phyloP scores from a whole-genome alignment of 1,139 yeast species.

The Yamadazyma triangularis region DNA sequence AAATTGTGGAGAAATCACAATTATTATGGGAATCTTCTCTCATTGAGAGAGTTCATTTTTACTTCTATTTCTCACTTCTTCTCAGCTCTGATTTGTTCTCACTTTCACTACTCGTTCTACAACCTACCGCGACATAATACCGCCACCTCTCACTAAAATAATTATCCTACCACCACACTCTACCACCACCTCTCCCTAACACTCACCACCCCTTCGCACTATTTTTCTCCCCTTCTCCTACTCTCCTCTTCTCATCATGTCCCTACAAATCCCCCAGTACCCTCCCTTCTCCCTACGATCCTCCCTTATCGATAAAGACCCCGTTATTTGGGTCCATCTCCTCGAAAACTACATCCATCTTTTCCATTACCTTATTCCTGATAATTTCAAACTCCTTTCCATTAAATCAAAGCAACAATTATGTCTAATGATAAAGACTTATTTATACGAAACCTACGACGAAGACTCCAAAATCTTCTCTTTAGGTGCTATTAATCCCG shows the following conservation, averaged over 20 bases:
- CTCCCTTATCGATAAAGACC: constrained; percentile 72
- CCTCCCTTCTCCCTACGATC: constrained; percentile 74
- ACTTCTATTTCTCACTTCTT: too few relatives aligned
- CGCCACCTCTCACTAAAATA: too few relatives aligned
- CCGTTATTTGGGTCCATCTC: constrained; percentile 75
- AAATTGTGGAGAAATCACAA: too few relatives aligned
- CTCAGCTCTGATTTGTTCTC: too few relatives aligned
- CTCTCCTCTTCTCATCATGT: background rate
- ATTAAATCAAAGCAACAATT: constrained; percentile 57
- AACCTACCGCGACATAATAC: too few relatives aligned
- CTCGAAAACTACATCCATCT: constrained; percentile 57
- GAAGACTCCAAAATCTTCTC: constrained; percentile 60
- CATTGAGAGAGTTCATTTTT: too few relatives aligned
- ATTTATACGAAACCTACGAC: constrained; percentile 53
- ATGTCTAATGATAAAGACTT: constrained; percentile 50
- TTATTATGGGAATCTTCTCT: too few relatives aligned
- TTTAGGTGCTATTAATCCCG: constrained; percentile 66
- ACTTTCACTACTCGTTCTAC: too few relatives aligned
- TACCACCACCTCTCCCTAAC: too few relatives aligned
- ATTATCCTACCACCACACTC: too few relatives aligned
- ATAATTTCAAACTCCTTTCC: constrained; percentile 31
- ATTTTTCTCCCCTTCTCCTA: background rate
- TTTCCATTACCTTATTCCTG: constrained; percentile 41
- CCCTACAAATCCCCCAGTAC: constrained; percentile 63
- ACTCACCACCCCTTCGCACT: background rate